Conservation (phyloP, 2,329 filamentous ascomycete genomes). For the Fusarium temperatum region DNA sequence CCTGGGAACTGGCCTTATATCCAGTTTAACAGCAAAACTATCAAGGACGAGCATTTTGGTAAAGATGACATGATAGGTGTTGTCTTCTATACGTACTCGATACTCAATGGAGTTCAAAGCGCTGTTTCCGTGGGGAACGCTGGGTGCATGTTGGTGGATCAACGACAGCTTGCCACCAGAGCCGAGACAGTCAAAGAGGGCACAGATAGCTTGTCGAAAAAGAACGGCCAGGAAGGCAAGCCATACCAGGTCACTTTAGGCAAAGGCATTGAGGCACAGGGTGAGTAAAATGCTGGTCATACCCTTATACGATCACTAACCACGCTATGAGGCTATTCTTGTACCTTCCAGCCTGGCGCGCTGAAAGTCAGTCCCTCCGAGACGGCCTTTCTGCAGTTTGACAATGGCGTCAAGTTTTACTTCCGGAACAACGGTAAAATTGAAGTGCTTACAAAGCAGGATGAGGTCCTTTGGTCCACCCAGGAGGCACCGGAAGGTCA, state of each 20-base stretch:
- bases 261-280: background rate
- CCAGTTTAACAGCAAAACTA: background rate
- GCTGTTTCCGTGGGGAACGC: background rate
- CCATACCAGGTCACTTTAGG: rapidly evolving
- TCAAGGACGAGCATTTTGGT: background rate
- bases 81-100: background rate
- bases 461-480: rapidly evolving
- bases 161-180: background rate
- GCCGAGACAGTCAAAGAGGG: rapidly evolving
- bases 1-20: background rate
- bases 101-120: background rate
- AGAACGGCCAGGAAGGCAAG: too few species aligned
- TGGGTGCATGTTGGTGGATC: background rate
- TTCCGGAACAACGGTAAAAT: background rate
- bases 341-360: background rate
- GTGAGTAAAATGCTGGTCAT: background rate
- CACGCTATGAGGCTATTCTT: background rate
- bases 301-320: background rate
- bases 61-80: background rate
- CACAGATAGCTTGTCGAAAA: background rate
- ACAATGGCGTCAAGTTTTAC: background rate
- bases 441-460: rapidly evolving
- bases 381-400: background rate
- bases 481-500: rapidly evolving
- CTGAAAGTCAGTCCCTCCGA: background rate